Evolutionary conservation across 176 grass and related monocot genomes (phyloP).

Genomic region (Lolium perenne): DNA sequence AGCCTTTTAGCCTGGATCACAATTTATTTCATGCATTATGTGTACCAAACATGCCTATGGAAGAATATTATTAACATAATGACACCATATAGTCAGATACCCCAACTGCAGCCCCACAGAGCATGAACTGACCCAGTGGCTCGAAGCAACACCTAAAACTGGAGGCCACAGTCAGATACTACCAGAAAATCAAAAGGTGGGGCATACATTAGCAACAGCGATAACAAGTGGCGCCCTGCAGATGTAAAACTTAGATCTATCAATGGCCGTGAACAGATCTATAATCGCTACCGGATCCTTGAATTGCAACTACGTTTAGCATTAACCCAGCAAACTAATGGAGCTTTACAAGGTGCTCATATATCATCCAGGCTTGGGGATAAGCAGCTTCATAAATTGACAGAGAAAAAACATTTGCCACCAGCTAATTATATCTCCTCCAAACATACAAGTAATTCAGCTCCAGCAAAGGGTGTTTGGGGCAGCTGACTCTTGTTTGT

Average conservation of each 20-base stretch:
- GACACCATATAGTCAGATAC: background rate
- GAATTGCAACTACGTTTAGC: constrained; percentile 31
- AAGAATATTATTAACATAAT: background rate
- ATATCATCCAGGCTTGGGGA: background rate
- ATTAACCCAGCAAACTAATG: constrained; percentile 10
- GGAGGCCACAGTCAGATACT: background rate
- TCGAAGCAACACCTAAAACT: background rate
- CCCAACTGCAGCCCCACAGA: background rate
- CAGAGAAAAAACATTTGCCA: background rate
- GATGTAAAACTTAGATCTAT: background rate
- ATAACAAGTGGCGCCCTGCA: background rate
- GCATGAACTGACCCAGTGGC: background rate
- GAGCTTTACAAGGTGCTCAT: background rate
- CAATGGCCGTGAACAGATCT: constrained; percentile 1
- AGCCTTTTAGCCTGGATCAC: background rate
- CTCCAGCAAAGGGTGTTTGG: constrained; percentile 11
- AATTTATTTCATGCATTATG: background rate
- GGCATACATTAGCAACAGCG: background rate
- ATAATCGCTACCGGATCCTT: background rate
- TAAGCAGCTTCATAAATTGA: constrained; percentile 19
- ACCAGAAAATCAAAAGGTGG: background rate
- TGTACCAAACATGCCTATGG: background rate
- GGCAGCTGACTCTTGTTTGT: background rate
- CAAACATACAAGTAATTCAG: constrained; percentile 7
- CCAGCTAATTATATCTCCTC: constrained; percentile 10